Evolutionary conservation across 2,329 filamentous ascomycete genomes (phyloP).

Genomic region (Ceratocystis colombiana): DNA sequence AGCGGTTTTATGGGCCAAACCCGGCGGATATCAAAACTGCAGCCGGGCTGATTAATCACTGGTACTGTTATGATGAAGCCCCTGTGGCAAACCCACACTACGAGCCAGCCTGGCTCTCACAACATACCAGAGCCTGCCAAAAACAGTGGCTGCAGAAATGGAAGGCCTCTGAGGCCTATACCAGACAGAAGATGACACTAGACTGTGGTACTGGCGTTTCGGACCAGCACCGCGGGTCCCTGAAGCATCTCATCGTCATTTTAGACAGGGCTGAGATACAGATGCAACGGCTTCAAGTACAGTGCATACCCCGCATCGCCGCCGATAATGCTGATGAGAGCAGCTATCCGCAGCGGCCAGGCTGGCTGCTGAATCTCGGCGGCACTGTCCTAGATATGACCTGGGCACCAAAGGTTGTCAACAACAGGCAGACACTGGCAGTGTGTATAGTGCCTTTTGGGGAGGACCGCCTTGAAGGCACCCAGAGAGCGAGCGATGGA

Average conservation of each 20-base stretch:
- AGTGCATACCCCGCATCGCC: slow-evolving; percentile 1
- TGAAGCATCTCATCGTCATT: slow-evolving; percentile 30
- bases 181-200: slow-evolving; percentile 14
- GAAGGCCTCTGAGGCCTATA: slow-evolving; percentile 5
- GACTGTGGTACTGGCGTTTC: slow-evolving; percentile 29
- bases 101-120: slow-evolving; percentile 27
- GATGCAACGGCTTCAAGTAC: slow-evolving; percentile 29
- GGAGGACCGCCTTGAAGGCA: slow-evolving; percentile 39
- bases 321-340: slow-evolving; percentile 25
- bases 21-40: slow-evolving; percentile 27
- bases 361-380: slow-evolving; percentile 47
- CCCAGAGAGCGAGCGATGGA: slow-evolving; percentile 37
- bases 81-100: slow-evolving; percentile 21
- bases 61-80: slow-evolving; percentile 32
- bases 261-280: slow-evolving; percentile 31
- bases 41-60: slow-evolving; percentile 29
- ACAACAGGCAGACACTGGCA: slow-evolving; percentile 39
- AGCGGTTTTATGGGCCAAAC: slow-evolving; percentile 29
- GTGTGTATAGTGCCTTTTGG: slow-evolving; percentile 41
- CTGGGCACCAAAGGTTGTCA: slow-evolving; percentile 40
- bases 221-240: slow-evolving; percentile 30
- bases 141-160: slow-evolving; percentile 20
- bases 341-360: slow-evolving; percentile 31
- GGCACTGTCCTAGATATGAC: slow-evolving; percentile 44
- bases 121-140: slow-evolving; percentile 25